Base-by-base conservation (phyloP, 345 rosid species). In the Cochlearia excelsa region DNA sequence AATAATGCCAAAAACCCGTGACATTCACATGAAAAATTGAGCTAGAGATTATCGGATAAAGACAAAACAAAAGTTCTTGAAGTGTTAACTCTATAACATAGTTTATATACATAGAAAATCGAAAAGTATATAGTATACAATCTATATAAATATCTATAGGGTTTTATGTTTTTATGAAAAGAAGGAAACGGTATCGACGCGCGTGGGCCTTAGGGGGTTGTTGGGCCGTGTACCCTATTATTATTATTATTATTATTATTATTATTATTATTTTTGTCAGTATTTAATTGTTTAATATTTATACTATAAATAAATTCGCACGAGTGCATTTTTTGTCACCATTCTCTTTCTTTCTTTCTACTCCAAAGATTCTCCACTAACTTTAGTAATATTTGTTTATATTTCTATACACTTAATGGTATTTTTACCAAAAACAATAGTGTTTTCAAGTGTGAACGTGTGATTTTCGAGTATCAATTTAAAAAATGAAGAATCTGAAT, bases 151-250 rank as follows among this genome's bases (percentile, higher is more conserved):
- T 16, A 16, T 16, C 23, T 16, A 51, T 33, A 30, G 38, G 66
- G 60, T 16, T 16, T 16, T 16, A 16, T 16, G 23, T 47, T 45
- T 63, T 44, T 35, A 51, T 67, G 66, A 59, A 67, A 67, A 67
- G 66, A 2, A 8, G 72, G 40, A 59, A 59, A 52, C 59, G 31
- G 47, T 59, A 37, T 59, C 10, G 48, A 59, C 35, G 66, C 66
- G 72, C 66, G 72, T 59, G 72, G 48, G 66, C 65, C 72, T 48
- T 67, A 67, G 66, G 10, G 66, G 23, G 23, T 16, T 16, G 23
- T 59, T 67, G 60, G 60, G 60, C 59, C 49, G 72, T 1, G 54
- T 45, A 45, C 60, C 60, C 23, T 16, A 16, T 16, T 16, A 16
- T 16, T 16, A 16, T 16, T 16, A 16, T 16, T 16, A 16, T 16